phyloP scores from a whole-genome alignment of 768 basidiomycete species.

The Myochromella boudieri region DNA sequence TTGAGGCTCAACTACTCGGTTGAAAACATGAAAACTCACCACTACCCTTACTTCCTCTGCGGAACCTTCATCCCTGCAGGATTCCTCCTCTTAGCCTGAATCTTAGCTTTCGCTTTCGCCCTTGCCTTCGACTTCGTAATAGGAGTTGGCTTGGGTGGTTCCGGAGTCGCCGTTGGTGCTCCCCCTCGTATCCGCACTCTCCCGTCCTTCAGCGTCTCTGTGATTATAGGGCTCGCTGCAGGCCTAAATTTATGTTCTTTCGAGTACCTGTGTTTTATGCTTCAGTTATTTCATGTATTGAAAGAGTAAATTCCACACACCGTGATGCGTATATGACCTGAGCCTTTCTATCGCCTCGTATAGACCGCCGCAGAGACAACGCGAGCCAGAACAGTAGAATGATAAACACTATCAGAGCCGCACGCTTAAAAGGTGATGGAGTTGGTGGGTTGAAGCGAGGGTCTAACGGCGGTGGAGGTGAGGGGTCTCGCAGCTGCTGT shows the following conservation, averaged over 20 bases:
- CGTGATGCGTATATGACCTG: slow-evolving; percentile 59
- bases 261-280: slow-evolving; percentile 58
- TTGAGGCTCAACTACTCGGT: background rate
- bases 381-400: slow-evolving; percentile 45
- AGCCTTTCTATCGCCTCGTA: slow-evolving; percentile 29
- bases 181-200: slow-evolving; percentile 71
- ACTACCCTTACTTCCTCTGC: background rate
- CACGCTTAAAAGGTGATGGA: slow-evolving; percentile 47
- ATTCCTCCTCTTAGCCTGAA: slow-evolving; percentile 15
- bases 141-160: slow-evolving; percentile 19
- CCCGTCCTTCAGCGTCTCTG: slow-evolving; percentile 73
- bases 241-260: slow-evolving; percentile 81
- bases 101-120: slow-evolving; percentile 20
- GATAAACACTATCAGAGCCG: slow-evolving; percentile 40
- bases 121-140: slow-evolving; percentile 22
- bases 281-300: background rate
- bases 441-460: slow-evolving; percentile 37
- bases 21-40: background rate
- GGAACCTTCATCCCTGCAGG: background rate
- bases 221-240: slow-evolving; percentile 82
- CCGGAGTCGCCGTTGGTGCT: slow-evolving; percentile 36
- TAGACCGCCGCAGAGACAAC: slow-evolving; percentile 30
- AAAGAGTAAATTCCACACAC: slow-evolving; percentile 34
- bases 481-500: background rate
- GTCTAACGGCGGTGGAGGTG: slow-evolving; percentile 12